Base-by-base conservation (phyloP, 371 early-diverging fungal species). In the Actinomucor elegans region DNA sequence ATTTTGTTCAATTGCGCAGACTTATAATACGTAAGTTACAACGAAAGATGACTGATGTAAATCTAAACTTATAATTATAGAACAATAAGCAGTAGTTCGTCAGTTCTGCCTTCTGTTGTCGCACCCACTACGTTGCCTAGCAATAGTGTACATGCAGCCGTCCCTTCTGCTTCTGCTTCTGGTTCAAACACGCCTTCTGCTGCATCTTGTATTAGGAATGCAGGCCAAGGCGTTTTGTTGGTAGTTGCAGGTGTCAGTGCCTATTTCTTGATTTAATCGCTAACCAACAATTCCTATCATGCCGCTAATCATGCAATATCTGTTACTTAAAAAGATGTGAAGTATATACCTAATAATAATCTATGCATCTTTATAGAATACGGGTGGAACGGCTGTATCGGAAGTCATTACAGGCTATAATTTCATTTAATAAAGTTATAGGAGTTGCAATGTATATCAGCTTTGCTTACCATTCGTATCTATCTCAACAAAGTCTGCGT, bases 1-100 rank as follows among this genome's bases (percentile, higher is more conserved):
- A n/a, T 69, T 53, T 23, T 73, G 73, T 34, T 73, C 73, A 5
- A 66, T 66, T 48, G 67, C 70, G 5, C 57, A 61, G 27, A 64
- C 73, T 10, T 67, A 69, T 35, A 64, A 48, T 53, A 56, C 61
- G 66, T 66, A 61, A 56, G 24, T 18, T 26, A 3, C 28, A 29
- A 6, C 5, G 5, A 32, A 27, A 24, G n/a, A 14, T 50, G 29
- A 18, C 12, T 40, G 18, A 40, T 40, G 14, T 29, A 40, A 6
- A 38, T 23, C 6, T 9, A 9, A 18, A 28, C 1, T 28, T 49
- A n/a, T 37, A 14, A 26, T 23, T 43, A n/a, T 31, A 45, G 46
- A 54, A 46, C 37, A 26, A 26, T 40, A 4, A 43, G 28, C 17
- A 50, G 51, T 23, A 48, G 48, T 24, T 15, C 23, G 23, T 11